Conservation (phyloP, 768 basidiomycete genomes). For the Phylloporus arenicola region DNA sequence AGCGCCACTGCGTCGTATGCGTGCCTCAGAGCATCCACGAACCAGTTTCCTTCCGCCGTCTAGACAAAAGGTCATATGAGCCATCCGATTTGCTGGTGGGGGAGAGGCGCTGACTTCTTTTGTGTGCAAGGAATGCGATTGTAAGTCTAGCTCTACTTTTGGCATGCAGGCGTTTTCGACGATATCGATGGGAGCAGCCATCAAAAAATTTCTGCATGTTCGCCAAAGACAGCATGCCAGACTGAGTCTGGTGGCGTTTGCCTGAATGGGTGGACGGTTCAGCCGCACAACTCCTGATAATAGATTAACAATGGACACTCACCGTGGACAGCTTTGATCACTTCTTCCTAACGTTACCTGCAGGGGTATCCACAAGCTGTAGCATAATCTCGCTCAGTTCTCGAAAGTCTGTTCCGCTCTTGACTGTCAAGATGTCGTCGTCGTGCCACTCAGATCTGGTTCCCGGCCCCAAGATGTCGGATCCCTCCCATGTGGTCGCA, state of each 20-base stretch:
- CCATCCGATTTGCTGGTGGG: neutral
- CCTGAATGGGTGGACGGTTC: slow-evolving; percentile 36
- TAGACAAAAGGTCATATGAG: slow-evolving; percentile 20
- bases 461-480: slow-evolving; percentile 44
- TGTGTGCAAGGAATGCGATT: slow-evolving; percentile 69
- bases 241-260: slow-evolving; percentile 54
- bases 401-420: slow-evolving; percentile 87
- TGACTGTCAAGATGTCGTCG: slow-evolving; percentile 71
- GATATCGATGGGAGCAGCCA: slow-evolving; percentile 65
- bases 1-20: slow-evolving; percentile 77
- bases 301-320: slow-evolving; percentile 4
- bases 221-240: slow-evolving; percentile 52
- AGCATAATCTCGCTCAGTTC: slow-evolving; percentile 75
- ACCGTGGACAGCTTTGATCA: slow-evolving; percentile 63
- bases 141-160: slow-evolving; percentile 60
- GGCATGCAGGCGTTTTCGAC: slow-evolving; percentile 73
- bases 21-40: slow-evolving; percentile 78
- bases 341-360: slow-evolving; percentile 56
- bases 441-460: slow-evolving; percentile 67
- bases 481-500: slow-evolving; percentile 59
- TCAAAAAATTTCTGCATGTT: slow-evolving; percentile 54
- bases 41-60: slow-evolving; percentile 75
- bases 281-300: neutral
- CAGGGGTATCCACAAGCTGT: slow-evolving; percentile 53
- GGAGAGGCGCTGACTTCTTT: slow-evolving; percentile 47